Conservation (phyloP, 805 yeast species). For the Monosporozyma unispora region DNA sequence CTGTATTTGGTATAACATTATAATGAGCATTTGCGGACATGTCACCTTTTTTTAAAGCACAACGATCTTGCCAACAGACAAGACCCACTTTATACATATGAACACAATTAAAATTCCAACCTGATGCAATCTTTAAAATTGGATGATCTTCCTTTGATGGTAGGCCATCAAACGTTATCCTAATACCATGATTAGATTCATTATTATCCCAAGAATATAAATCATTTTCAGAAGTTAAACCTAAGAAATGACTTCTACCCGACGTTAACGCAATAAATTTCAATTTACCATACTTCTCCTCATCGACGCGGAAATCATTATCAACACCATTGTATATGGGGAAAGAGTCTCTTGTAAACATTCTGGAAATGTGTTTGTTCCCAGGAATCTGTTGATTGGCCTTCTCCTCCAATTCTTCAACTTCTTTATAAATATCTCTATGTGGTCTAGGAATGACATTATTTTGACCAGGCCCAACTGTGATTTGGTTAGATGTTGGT, state of each 20-base stretch:
- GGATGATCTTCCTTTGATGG: slow-evolving; percentile 22
- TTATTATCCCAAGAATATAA: slow-evolving; percentile 57
- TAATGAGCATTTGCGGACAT: slow-evolving; percentile 33
- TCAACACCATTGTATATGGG: slow-evolving; percentile 11
- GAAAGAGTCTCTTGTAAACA: slow-evolving; percentile 23
- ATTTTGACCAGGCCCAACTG: neutral
- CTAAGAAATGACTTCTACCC: slow-evolving; percentile 59
- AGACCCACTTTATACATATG: slow-evolving; percentile 43
- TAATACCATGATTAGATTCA: slow-evolving; percentile 36
- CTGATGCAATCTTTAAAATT: slow-evolving; percentile 46
- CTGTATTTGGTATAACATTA: slow-evolving; percentile 35
- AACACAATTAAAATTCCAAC: slow-evolving; percentile 56
- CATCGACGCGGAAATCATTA: slow-evolving; percentile 9
- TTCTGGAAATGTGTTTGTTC: slow-evolving; percentile 22
- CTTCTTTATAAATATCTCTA: slow-evolving; percentile 20
- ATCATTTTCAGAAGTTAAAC: slow-evolving; percentile 40
- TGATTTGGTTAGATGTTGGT: slow-evolving; percentile 3
- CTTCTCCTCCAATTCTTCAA: slow-evolving; percentile 16
- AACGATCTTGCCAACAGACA: slow-evolving; percentile 45
- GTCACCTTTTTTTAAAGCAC: slow-evolving; percentile 24
- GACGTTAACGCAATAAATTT: slow-evolving; percentile 44
- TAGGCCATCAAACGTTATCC: slow-evolving; percentile 31
- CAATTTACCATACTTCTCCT: slow-evolving; percentile 15
- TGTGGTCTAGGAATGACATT: slow-evolving; percentile 16
- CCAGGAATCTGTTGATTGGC: slow-evolving; percentile 18